These are phyloP conservation scores for Perkinsus marinus DNA, from an alignment of 169 alveolate genomes.

Conservation along the genomic window DNA sequence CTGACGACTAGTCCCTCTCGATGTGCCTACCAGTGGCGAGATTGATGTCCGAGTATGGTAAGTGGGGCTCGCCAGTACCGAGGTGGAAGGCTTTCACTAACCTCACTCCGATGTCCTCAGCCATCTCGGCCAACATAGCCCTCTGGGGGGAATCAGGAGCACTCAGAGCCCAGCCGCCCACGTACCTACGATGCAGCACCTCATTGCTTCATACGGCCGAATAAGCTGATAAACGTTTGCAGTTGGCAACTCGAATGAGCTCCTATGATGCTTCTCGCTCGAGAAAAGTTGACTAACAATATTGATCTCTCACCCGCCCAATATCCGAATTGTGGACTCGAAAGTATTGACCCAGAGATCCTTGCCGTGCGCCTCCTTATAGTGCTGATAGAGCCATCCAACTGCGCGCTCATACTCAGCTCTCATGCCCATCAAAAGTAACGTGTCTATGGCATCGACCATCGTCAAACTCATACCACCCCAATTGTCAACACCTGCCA, in stretches of 20 bases:
- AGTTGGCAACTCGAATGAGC: too few species aligned
- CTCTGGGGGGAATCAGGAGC: background rate
- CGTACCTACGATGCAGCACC: too few species aligned
- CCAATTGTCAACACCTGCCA: background rate
- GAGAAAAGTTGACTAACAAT: background rate
- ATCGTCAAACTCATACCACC: background rate
- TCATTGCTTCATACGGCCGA: too few species aligned
- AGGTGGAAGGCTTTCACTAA: background rate
- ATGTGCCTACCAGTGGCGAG: background rate
- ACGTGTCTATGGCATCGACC: background rate
- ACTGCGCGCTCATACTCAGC: background rate
- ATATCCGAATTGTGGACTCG: background rate
- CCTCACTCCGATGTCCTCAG: background rate
- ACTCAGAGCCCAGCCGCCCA: background rate
- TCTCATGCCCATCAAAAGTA: background rate
- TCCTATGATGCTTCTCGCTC: background rate
- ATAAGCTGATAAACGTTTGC: too few species aligned
- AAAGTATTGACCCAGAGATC: background rate
- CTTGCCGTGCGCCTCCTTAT: background rate
- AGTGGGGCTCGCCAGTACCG: background rate
- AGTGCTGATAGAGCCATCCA: background rate
- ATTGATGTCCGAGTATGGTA: background rate
- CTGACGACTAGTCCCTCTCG: background rate
- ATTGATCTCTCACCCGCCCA: background rate
- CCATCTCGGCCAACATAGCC: background rate